Evolutionary conservation across 2,329 filamentous ascomycete genomes (phyloP).

Genomic region (Apiospora kogelbergensis): DNA sequence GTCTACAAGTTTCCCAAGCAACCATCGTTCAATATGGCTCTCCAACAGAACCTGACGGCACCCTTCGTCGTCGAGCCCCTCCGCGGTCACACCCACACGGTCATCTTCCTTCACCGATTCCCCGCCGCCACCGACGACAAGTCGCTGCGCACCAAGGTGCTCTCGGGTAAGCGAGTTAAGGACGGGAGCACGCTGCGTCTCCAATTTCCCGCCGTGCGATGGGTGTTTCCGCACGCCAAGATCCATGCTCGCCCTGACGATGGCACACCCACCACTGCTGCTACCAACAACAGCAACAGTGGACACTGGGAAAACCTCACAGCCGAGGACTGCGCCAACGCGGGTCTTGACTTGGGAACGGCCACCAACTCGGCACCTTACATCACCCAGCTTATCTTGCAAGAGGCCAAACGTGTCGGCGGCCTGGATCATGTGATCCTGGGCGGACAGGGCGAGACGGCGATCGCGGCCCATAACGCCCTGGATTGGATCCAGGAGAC

Average conservation of each 20-base stretch:
- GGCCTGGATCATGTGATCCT: constrained; percentile 19
- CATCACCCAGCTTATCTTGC: constrained; percentile 21
- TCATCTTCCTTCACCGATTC: constrained; percentile 22
- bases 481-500: constrained; percentile 17
- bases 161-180: constrained; percentile 16
- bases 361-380: constrained; percentile 13
- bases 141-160: constrained; percentile 17
- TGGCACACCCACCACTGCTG: background rate
- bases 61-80: constrained; percentile 18
- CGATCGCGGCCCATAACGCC: constrained; percentile 20
- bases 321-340: constrained; percentile 11
- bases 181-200: constrained; percentile 16
- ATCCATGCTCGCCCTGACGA: background rate
- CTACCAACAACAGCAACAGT: background rate
- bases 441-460: constrained; percentile 22
- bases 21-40: constrained; percentile 11
- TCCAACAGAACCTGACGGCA: constrained; percentile 10
- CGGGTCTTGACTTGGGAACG: constrained; percentile 7
- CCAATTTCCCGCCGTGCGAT: constrained; percentile 19
- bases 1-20: no score
- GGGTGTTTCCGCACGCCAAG: constrained; percentile 21
- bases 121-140: constrained; percentile 14
- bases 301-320: constrained; percentile 15
- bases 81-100: constrained; percentile 18
- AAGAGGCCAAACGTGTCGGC: constrained; percentile 16